Evolutionary conservation across 192 early-diverging fungal genomes (phyloP).

Genomic region (Helicostylum pulchrum): DNA sequence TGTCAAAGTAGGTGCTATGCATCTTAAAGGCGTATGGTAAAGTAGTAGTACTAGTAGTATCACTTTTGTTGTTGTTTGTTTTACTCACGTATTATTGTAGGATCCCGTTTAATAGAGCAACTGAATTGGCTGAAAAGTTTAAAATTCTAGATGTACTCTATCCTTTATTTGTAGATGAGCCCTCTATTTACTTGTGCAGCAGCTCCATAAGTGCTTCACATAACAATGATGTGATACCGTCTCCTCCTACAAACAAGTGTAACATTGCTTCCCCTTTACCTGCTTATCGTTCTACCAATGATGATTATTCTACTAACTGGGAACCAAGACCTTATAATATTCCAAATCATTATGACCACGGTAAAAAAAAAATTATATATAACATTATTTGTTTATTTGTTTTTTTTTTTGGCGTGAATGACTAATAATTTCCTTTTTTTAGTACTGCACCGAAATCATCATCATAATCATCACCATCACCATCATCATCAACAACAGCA

Average conservation of each 20-base stretch:
- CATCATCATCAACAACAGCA: neutral
- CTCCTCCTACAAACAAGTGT: too few relatives aligned
- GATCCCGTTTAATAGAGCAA: constrained; percentile 65
- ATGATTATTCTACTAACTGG: too few relatives aligned
- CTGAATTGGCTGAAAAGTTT: constrained; percentile 62
- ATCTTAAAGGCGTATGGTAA: constrained; percentile 83
- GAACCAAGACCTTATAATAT: too few relatives aligned
- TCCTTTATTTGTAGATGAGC: constrained; percentile 73
- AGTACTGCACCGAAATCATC: neutral
- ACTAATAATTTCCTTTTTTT: too few relatives aligned
- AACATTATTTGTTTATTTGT: too few relatives aligned
- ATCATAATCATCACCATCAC: constrained; percentile 1
- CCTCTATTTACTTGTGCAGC: constrained; percentile 55
- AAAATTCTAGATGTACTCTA: constrained; percentile 68
- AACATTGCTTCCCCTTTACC: too few relatives aligned
- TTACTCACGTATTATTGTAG: constrained; percentile 13
- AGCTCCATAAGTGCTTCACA: neutral
- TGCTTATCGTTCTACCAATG: too few relatives aligned
- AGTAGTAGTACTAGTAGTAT: constrained; percentile 9
- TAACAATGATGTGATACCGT: too few relatives aligned
- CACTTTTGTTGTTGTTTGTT: constrained; percentile 1
- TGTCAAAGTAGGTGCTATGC: constrained; percentile 82
- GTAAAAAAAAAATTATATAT: too few relatives aligned
- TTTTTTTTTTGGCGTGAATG: too few relatives aligned
- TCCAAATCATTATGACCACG: too few relatives aligned